phyloP scores from a whole-genome alignment of 768 basidiomycete species.

The Collybia sordida region DNA sequence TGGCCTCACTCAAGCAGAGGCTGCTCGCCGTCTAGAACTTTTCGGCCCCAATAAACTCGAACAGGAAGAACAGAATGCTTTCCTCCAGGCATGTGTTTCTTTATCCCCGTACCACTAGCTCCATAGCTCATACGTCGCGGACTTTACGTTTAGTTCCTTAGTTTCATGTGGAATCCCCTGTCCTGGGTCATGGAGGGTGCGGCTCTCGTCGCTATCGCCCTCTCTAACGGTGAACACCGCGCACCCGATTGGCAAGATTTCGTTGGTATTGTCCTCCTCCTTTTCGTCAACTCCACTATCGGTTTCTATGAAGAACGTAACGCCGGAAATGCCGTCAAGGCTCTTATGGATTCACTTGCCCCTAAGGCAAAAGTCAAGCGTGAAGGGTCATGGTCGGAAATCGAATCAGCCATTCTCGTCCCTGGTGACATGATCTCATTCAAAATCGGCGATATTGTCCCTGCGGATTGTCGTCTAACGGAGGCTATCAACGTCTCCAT shows the following conservation, averaged over 20 bases:
- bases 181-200: slow-evolving; percentile 99
- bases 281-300: slow-evolving; percentile 93
- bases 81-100: slow-evolving; percentile 68
- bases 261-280: slow-evolving; percentile 88
- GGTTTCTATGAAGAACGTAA: slow-evolving; percentile 98
- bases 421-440: slow-evolving; percentile 96
- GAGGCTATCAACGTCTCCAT: slow-evolving; percentile 98
- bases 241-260: slow-evolving; percentile 98
- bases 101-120: slow-evolving; percentile 1
- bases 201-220: slow-evolving; percentile 89
- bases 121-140: slow-evolving; percentile 1
- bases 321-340: slow-evolving; percentile 98
- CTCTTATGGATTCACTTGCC: slow-evolving; percentile 98
- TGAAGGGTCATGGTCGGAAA: slow-evolving; percentile 80
- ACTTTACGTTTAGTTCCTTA: slow-evolving; percentile 59
- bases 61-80: slow-evolving; percentile 84
- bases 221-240: slow-evolving; percentile 86
- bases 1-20: slow-evolving; percentile 78
- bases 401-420: slow-evolving; percentile 87
- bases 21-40: slow-evolving; percentile 79
- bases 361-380: slow-evolving; percentile 97
- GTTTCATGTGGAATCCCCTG: slow-evolving; percentile 99
- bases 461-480: slow-evolving; percentile 95
- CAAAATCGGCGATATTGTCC: slow-evolving; percentile 99
- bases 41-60: slow-evolving; percentile 98